Evolutionary conservation across 208 protist genomes (phyloP).

Genomic region (Trypanosoma congolense): DNA sequence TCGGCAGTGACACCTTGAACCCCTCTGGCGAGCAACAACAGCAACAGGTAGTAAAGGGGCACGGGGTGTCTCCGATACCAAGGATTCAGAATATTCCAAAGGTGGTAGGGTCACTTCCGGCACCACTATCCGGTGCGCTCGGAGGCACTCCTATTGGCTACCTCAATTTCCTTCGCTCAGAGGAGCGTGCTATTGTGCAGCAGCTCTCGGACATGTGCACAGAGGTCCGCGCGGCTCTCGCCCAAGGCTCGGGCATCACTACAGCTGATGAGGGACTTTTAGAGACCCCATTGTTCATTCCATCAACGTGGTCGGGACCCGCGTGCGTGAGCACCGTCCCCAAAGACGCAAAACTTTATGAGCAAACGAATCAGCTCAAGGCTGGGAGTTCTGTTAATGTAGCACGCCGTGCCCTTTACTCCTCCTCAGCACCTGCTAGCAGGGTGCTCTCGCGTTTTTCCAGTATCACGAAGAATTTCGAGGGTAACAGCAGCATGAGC

Average conservation of each 20-base stretch:
- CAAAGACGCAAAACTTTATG: neutral
- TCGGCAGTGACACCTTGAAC: neutral
- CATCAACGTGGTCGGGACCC: neutral
- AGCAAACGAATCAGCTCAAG: neutral
- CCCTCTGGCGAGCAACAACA: neutral
- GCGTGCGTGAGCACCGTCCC: neutral
- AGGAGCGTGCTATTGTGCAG: slow-evolving; percentile 22
- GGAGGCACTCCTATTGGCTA: slow-evolving; percentile 7
- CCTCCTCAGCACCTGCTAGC: neutral
- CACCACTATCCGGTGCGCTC: neutral
- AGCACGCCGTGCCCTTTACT: neutral
- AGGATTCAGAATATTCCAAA: neutral
- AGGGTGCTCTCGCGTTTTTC: neutral
- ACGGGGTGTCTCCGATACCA: neutral
- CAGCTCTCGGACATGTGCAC: slow-evolving; percentile 13
- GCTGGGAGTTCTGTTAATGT: neutral
- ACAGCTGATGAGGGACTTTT: slow-evolving; percentile 19
- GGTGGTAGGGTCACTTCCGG: neutral
- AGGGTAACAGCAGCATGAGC: neutral
- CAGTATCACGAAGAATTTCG: neutral
- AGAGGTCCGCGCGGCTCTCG: slow-evolving; percentile 12
- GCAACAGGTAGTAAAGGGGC: neutral
- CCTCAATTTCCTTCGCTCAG: slow-evolving; percentile 12
- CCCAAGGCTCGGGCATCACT: neutral
- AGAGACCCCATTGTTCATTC: slow-evolving; percentile 19